Percentiles rank a stretch among this genome's conserved stretches.
phyloP scores from a whole-genome alignment of 495 filamentous ascomycete genomes.

The Coniosporium apollinis region DNA sequence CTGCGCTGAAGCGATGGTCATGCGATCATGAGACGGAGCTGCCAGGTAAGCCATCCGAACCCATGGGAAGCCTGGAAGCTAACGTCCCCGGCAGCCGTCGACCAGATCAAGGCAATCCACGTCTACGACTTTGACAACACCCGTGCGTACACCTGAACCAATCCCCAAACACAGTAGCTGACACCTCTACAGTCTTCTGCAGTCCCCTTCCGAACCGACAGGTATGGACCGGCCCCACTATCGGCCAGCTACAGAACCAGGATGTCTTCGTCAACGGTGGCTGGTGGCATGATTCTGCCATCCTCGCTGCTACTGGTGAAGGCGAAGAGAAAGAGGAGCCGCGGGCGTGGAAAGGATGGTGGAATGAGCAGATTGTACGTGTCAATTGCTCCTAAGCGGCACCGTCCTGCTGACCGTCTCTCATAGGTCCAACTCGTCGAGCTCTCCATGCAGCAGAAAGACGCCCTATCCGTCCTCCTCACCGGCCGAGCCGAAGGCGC shows the following conservation, averaged over 20 bases:
- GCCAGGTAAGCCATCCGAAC: conserved; percentile 32
- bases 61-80: conserved; percentile 3
- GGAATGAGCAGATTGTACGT: conserved; percentile 77
- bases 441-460: conserved; percentile 73
- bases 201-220: conserved; percentile 79
- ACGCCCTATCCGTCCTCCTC: conserved; percentile 71
- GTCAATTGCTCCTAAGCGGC: background rate
- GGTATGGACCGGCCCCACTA: conserved; percentile 64
- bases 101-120: conserved; percentile 64
- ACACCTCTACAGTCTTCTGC: conserved; percentile 60
- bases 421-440: conserved; percentile 55
- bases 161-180: too few species aligned
- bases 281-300: conserved; percentile 90
- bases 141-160: conserved; percentile 33
- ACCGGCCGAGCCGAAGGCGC: conserved; percentile 69
- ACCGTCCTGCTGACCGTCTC: conserved; percentile 1
- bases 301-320: conserved; percentile 74
- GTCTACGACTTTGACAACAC: conserved; percentile 99
- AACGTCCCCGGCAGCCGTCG: conserved; percentile 28
- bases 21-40: conserved; percentile 49
- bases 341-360: conserved; percentile 83
- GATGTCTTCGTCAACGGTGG: conserved; percentile 71
- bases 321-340: conserved; percentile 71
- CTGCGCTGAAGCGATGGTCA: conserved; percentile 68
- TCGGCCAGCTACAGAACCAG: conserved; percentile 55